A percentile compares a stretch with the other conserved stretches of the same genome.
Conservation (phyloP, 371 early-diverging fungal species). For the Apophysomyces ossiformis region DNA sequence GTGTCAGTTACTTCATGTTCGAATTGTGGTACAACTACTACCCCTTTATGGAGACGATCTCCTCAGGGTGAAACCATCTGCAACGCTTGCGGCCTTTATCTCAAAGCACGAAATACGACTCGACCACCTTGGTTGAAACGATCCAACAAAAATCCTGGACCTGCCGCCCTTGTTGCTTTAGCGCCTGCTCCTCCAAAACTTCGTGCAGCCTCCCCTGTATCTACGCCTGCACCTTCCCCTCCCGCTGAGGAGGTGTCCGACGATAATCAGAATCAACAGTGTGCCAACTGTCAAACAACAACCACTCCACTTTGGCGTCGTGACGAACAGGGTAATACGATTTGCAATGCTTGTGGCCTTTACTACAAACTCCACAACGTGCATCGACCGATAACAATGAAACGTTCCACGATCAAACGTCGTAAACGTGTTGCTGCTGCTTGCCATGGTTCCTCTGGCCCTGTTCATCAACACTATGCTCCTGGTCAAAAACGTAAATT, state of each 20-base stretch:
- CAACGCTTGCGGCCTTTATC: slow-evolving; percentile 92
- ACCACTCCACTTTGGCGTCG: slow-evolving; percentile 88
- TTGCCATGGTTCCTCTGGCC: slow-evolving; percentile 20
- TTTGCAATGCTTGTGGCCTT: slow-evolving; percentile 87
- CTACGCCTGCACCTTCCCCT: slow-evolving; percentile 7
- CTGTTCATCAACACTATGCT: slow-evolving; percentile 23
- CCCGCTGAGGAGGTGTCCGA: background rate
- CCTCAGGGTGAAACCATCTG: slow-evolving; percentile 84
- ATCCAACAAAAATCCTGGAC: slow-evolving; percentile 33
- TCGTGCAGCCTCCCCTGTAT: slow-evolving; percentile 10
- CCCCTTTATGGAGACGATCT: slow-evolving; percentile 93
- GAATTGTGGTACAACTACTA: slow-evolving; percentile 89
- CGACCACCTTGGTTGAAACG: slow-evolving; percentile 84
- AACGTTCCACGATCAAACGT: slow-evolving; percentile 59
- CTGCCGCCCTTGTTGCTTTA: slow-evolving; percentile 33
- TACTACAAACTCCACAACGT: slow-evolving; percentile 75
- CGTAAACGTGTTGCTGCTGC: slow-evolving; percentile 50
- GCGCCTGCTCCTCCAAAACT: slow-evolving; percentile 35
- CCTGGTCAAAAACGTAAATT: slow-evolving; percentile 13
- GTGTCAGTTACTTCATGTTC: slow-evolving; percentile 69
- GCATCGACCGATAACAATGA: slow-evolving; percentile 63
- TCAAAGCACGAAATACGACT: slow-evolving; percentile 80
- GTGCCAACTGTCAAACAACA: slow-evolving; percentile 76
- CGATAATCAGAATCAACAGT: slow-evolving; percentile 29
- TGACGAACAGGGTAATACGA: slow-evolving; percentile 63